Conservation (phyloP, 768 basidiomycete species). For the Suillus plorans region DNA sequence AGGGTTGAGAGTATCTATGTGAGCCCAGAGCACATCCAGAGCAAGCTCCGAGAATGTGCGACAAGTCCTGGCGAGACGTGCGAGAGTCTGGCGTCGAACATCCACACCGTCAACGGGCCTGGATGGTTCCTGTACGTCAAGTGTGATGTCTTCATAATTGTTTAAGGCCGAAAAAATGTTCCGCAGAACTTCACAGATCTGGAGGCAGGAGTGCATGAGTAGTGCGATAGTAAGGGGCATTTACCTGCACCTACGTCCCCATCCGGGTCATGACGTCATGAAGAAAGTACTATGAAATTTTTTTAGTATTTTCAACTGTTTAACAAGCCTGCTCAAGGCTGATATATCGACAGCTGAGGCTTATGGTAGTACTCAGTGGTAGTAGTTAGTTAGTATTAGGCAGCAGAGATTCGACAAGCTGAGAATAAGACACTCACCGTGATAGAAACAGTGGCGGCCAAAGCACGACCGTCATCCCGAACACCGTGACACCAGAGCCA, state of each 20-base stretch:
- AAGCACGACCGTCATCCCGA: too few species aligned
- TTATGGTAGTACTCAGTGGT: too few species aligned
- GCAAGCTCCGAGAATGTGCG: constrained; percentile 1
- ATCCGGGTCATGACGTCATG: background rate
- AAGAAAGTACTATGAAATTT: background rate
- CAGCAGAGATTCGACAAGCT: too few species aligned
- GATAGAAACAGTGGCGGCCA: too few species aligned
- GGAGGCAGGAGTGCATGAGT: background rate
- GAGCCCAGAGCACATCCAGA: background rate
- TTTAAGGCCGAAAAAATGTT: background rate
- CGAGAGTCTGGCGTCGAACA: background rate
- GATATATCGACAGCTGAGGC: too few species aligned
- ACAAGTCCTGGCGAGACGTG: background rate
- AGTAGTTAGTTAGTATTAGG: too few species aligned
- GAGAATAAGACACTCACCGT: too few species aligned
- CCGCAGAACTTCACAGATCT: background rate
- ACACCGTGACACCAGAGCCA: too few species aligned
- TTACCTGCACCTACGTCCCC: background rate
- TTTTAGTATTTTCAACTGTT: too few species aligned
- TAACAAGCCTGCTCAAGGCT: too few species aligned
- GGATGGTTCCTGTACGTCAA: background rate
- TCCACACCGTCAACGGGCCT: background rate
- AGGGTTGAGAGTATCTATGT: background rate
- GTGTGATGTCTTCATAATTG: background rate
- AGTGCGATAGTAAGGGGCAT: background rate